These are phyloP conservation scores for Berkeleyomyces rouxiae DNA, from an alignment of 2,329 filamentous ascomycete species.

Conservation along the genomic window DNA sequence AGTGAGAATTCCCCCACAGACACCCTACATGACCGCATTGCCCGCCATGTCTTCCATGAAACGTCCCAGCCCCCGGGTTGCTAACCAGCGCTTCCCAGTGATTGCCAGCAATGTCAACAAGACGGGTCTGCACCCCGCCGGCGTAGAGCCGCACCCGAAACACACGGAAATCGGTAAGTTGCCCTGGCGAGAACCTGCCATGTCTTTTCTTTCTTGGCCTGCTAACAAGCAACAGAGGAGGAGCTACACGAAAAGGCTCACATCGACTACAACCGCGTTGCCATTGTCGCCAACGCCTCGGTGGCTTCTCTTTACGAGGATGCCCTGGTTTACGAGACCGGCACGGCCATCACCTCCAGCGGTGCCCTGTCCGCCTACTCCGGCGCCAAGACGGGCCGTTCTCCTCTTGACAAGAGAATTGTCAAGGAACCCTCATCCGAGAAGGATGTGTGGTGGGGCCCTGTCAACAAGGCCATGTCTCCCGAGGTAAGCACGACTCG, in stretches of 20 bases:
- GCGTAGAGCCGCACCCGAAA: slow-evolving; percentile 72
- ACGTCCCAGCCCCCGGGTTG: slow-evolving; percentile 1
- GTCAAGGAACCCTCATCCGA: slow-evolving; percentile 82
- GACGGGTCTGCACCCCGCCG: slow-evolving; percentile 76
- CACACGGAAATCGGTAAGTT: slow-evolving; percentile 73
- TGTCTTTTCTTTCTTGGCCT: neutral
- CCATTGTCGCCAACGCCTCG: slow-evolving; percentile 91
- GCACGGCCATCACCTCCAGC: slow-evolving; percentile 89
- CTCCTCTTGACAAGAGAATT: slow-evolving; percentile 91
- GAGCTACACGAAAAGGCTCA: slow-evolving; percentile 94
- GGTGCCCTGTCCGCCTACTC: slow-evolving; percentile 96
- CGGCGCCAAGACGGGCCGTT: slow-evolving; percentile 93
- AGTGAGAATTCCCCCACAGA: neutral
- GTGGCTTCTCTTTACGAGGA: slow-evolving; percentile 96
- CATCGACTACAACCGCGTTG: slow-evolving; percentile 97
- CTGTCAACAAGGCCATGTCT: slow-evolving; percentile 98
- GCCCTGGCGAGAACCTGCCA: neutral
- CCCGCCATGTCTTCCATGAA: neutral
- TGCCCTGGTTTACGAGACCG: slow-evolving; percentile 87
- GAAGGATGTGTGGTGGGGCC: slow-evolving; percentile 95
- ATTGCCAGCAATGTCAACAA: slow-evolving; percentile 59
- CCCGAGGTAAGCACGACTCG: slow-evolving; percentile 54
- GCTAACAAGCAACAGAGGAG: slow-evolving; percentile 41
- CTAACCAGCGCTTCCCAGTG: slow-evolving; percentile 24
- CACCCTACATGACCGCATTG: neutral